phyloP scores from a whole-genome alignment of 2,329 filamentous ascomycete species.

The Didymella pinodella region DNA sequence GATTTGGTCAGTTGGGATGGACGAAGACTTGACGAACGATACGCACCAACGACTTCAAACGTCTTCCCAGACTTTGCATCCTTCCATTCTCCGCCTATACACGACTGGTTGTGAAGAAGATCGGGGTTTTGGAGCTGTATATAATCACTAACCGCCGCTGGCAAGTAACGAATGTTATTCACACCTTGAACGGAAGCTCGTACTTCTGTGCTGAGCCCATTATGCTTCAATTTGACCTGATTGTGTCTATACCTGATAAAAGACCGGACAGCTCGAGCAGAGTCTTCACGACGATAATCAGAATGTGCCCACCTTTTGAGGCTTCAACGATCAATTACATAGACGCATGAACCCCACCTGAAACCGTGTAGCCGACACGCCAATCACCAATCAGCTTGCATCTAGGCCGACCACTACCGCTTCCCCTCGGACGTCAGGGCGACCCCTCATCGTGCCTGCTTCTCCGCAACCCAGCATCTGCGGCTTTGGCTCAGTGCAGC shows the following conservation, averaged over 20 bases:
- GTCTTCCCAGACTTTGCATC: conserved; percentile 64
- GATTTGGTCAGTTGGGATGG: conserved; percentile 19
- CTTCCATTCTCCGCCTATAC: conserved; percentile 64
- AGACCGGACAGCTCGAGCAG: neutral
- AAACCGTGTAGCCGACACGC: conserved; percentile 17
- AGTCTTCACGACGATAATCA: neutral
- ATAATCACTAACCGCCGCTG: conserved; percentile 7
- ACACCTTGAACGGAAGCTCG: conserved; percentile 56
- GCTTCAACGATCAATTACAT: conserved; percentile 13
- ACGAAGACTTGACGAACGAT: neutral
- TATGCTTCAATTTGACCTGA: neutral
- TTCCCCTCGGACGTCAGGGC: conserved; percentile 10
- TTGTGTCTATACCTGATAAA: neutral
- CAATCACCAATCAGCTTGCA: conserved; percentile 16
- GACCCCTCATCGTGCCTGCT: conserved; percentile 17
- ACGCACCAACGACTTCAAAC: conserved; percentile 63
- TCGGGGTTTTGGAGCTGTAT: conserved; percentile 62
- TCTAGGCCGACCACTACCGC: conserved; percentile 21
- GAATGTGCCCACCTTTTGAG: conserved; percentile 6
- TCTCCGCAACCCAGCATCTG: conserved; percentile 9
- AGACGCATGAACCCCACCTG: conserved; percentile 11
- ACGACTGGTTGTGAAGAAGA: conserved; percentile 63
- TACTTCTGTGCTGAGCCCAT: conserved; percentile 42
- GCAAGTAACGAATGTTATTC: neutral
- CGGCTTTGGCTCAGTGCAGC: conserved; percentile 8